Evolutionary conservation across 2,329 filamentous ascomycete genomes (phyloP).

Genomic region (Elsinoe necatrix): DNA sequence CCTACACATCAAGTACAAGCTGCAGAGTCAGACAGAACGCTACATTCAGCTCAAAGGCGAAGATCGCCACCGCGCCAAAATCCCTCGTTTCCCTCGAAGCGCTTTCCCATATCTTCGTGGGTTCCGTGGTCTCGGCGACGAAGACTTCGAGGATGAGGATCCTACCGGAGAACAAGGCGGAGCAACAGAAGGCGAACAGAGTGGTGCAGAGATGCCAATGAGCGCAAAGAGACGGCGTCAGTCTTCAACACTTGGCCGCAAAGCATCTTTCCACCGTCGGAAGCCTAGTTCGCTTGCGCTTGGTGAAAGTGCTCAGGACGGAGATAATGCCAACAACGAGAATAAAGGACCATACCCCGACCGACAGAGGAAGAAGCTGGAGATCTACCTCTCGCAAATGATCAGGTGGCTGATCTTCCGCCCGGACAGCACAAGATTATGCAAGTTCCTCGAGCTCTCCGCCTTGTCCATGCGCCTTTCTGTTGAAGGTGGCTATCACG

Average conservation of each 20-base stretch:
- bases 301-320: constrained; percentile 24
- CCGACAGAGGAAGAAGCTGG: constrained; percentile 73
- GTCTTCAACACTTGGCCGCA: constrained; percentile 34
- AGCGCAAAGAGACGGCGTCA: constrained; percentile 42
- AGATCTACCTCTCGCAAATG: constrained; percentile 86
- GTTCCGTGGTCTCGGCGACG: constrained; percentile 47
- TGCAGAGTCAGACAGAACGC: constrained; percentile 74
- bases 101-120: constrained; percentile 84
- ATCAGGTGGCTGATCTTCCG: constrained; percentile 96
- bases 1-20: constrained; percentile 85
- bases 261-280: constrained; percentile 35
- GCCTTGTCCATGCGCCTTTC: constrained; percentile 88
- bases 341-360: constrained; percentile 58
- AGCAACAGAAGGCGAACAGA: constrained; percentile 53
- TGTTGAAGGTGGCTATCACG: constrained; percentile 92
- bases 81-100: constrained; percentile 82
- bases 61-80: constrained; percentile 59
- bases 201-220: constrained; percentile 52
- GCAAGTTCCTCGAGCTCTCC: constrained; percentile 91
- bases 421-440: constrained; percentile 87
- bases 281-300: constrained; percentile 43
- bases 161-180: constrained; percentile 45
- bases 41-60: constrained; percentile 63
- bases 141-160: constrained; percentile 68
- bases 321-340: constrained; percentile 32